phyloP scores from a whole-genome alignment of 2,329 filamentous ascomycete genomes.

The Penicillium polonicum region DNA sequence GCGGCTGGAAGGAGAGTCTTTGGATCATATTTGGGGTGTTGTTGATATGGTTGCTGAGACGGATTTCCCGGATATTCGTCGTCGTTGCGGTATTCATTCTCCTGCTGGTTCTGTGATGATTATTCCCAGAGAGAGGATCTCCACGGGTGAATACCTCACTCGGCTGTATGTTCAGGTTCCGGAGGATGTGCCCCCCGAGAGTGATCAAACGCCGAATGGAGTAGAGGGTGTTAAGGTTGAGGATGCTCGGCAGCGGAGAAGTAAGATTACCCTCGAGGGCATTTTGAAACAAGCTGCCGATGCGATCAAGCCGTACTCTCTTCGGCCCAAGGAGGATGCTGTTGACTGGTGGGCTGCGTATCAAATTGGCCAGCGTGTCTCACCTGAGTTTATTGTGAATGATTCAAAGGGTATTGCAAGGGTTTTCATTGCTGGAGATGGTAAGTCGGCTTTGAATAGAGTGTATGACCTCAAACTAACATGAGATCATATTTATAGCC shows the following conservation, averaged over 20 bases:
- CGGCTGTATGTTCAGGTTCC: conserved; percentile 60
- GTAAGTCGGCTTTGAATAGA: conserved; percentile 21
- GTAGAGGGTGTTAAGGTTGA: conserved; percentile 60
- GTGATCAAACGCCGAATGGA: conserved; percentile 16
- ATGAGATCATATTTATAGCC: conserved; percentile 40
- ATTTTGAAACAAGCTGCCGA: conserved; percentile 64
- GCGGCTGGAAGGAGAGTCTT: conserved; percentile 63
- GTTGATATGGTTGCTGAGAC: conserved; percentile 72
- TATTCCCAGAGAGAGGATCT: conserved; percentile 66
- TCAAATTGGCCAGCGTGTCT: conserved; percentile 70
- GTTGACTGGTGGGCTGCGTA: conserved; percentile 76
- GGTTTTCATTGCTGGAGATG: conserved; percentile 71
- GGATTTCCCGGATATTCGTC: conserved; percentile 75
- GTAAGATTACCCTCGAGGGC: conserved; percentile 61
- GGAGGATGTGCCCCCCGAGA: conserved; percentile 26
- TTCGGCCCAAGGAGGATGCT: conserved; percentile 58
- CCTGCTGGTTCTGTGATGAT: conserved; percentile 73
- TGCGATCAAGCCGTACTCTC: conserved; percentile 65
- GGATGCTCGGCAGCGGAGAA: conserved; percentile 60
- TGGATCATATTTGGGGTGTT: conserved; percentile 71
- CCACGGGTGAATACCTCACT: conserved; percentile 63
- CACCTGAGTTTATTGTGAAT: conserved; percentile 49
- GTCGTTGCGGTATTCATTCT: conserved; percentile 74
- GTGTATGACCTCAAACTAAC: background rate
- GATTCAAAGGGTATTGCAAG: conserved; percentile 68